phyloP scores from a whole-genome alignment of 139 green algal genomes.

The Closterium sp. region DNA sequence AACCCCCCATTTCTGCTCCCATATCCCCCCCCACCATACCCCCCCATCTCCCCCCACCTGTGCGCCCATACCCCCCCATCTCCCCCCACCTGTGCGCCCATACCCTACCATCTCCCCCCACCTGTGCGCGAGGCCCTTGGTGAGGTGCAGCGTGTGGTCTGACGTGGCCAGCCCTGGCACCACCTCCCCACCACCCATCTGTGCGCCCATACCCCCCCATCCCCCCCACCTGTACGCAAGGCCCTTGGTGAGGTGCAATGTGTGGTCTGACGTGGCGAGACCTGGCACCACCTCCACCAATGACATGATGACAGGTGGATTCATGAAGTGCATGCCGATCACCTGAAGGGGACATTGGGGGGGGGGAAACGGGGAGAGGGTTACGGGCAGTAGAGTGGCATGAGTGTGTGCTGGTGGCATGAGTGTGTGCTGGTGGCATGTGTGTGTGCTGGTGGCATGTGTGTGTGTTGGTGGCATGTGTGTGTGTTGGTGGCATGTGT shows the following conservation, averaged over 20 bases:
- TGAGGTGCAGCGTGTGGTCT: conserved; percentile 59
- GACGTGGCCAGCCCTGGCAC: conserved; percentile 50
- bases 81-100: too few species aligned
- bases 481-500: background rate
- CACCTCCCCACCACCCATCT: conserved; percentile 68
- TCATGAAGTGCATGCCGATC: conserved; percentile 73
- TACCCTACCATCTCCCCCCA: too few species aligned
- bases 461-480: background rate
- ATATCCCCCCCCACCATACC: too few species aligned
- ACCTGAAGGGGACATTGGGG: background rate
- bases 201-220: conserved; percentile 46
- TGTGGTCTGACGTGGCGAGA: too few species aligned
- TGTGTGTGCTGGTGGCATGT: background rate
- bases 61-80: too few species aligned
- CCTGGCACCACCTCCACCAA: conserved; percentile 68
- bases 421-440: background rate
- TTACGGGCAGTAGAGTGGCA: background rate
- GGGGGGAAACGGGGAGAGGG: background rate
- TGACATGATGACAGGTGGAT: conserved; percentile 83
- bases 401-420: background rate
- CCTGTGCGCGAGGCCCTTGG: conserved; percentile 58
- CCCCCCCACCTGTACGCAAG: conserved; percentile 54
- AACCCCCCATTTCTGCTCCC: too few species aligned
- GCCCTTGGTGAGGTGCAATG: conserved; percentile 60
- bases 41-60: too few species aligned